These are phyloP conservation scores for Lojkania enalia DNA, from an alignment of 2,329 filamentous ascomycete species.

Conservation along the genomic window DNA sequence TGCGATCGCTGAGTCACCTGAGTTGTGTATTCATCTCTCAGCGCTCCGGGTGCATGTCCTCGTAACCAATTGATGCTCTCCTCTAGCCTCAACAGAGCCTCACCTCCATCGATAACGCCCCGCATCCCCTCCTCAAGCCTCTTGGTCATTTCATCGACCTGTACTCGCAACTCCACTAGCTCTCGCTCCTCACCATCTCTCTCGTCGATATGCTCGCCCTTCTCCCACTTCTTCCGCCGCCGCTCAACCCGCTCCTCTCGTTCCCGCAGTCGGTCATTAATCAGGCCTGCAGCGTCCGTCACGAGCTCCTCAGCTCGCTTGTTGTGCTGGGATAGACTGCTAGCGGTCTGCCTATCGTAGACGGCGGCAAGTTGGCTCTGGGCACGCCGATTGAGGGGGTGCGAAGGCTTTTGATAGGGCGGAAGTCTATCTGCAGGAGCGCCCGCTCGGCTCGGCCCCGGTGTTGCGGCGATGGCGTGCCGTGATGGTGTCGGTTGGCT, in stretches of 20 bases:
- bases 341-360: slow-evolving; percentile 46
- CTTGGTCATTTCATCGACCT: slow-evolving; percentile 56
- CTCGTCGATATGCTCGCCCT: slow-evolving; percentile 40
- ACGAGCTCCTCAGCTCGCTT: slow-evolving; percentile 52
- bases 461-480: slow-evolving; percentile 10
- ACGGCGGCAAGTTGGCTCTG: slow-evolving; percentile 54
- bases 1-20: slow-evolving; percentile 44
- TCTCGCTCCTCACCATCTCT: slow-evolving; percentile 44
- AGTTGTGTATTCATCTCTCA: slow-evolving; percentile 37
- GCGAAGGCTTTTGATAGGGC: slow-evolving; percentile 40
- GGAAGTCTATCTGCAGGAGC: slow-evolving; percentile 33
- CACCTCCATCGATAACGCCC: slow-evolving; percentile 60
- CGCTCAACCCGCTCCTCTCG: slow-evolving; percentile 43
- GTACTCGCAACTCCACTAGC: slow-evolving; percentile 45
- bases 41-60: slow-evolving; percentile 35
- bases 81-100: slow-evolving; percentile 50
- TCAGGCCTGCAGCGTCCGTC: slow-evolving; percentile 53
- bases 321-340: slow-evolving; percentile 54
- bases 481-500: slow-evolving; percentile 22
- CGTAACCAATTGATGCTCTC: slow-evolving; percentile 50
- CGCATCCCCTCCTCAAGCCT: slow-evolving; percentile 63
- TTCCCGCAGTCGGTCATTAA: slow-evolving; percentile 58
- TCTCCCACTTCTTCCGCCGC: slow-evolving; percentile 39
- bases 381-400: slow-evolving; percentile 54
- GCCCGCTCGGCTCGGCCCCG: slow-evolving; percentile 11